Percentiles rank a stretch among this genome's conserved stretches.
Conservation (phyloP, 306 rosid genomes). For the Sophora flavescens region DNA sequence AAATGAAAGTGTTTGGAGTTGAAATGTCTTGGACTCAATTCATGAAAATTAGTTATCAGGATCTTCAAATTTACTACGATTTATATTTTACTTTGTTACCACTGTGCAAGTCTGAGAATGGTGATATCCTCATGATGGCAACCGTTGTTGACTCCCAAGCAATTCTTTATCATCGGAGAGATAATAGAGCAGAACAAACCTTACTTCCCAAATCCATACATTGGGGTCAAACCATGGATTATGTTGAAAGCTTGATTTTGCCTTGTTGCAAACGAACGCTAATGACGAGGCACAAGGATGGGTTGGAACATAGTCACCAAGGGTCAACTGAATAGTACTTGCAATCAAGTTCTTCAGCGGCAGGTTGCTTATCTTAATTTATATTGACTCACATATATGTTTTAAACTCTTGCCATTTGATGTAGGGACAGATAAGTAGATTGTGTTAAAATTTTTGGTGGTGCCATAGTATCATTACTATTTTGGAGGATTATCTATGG, state of each 20-base stretch:
- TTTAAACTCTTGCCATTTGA: too few species aligned
- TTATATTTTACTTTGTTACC: neutral
- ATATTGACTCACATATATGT: too few species aligned
- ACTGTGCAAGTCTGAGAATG: neutral
- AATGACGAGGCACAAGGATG: too few species aligned
- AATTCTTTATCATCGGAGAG: neutral
- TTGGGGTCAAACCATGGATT: neutral
- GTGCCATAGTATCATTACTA: too few species aligned
- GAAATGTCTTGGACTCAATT: neutral
- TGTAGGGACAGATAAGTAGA: too few species aligned
- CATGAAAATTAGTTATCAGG: neutral
- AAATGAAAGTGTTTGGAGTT: neutral
- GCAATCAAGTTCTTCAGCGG: too few species aligned
- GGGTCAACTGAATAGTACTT: too few species aligned
- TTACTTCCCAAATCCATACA: neutral
- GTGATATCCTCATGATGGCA: neutral
- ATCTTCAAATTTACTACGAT: neutral
- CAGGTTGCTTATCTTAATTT: too few species aligned
- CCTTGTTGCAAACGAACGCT: neutral
- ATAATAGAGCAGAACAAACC: neutral
- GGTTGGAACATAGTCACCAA: too few species aligned
- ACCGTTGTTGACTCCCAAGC: neutral
- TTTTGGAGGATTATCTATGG: too few species aligned
- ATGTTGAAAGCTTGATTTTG: constrained; percentile 5
- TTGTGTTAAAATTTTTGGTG: too few species aligned